These are phyloP conservation scores for Kalmanozyma brasiliensis DNA, from an alignment of 1,284 basidiomycete genomes.

Conservation along the genomic window DNA sequence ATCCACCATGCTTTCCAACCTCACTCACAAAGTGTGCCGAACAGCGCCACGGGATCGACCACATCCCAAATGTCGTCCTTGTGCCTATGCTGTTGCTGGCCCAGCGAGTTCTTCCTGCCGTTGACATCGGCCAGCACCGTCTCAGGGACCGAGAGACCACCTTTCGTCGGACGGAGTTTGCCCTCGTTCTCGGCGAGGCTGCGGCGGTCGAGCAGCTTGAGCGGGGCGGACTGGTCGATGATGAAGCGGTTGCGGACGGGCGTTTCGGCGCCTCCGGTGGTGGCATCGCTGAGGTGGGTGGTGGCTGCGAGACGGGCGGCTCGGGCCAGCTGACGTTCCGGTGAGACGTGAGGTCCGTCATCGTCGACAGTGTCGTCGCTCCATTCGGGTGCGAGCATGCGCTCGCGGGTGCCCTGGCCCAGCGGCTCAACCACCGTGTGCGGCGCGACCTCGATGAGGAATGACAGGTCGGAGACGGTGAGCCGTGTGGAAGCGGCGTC, in stretches of 20 bases:
- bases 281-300: slow-evolving; percentile 43
- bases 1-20: background rate
- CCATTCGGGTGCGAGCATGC: slow-evolving; percentile 59
- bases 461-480: slow-evolving; percentile 58
- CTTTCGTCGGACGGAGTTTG: slow-evolving; percentile 31
- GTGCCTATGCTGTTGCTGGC: slow-evolving; percentile 35
- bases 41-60: slow-evolving; percentile 61
- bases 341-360: slow-evolving; percentile 14
- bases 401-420: slow-evolving; percentile 62
- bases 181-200: slow-evolving; percentile 49
- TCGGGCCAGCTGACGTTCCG: slow-evolving; percentile 26
- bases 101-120: slow-evolving; percentile 27
- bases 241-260: slow-evolving; percentile 53
- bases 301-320: slow-evolving; percentile 47
- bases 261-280: background rate
- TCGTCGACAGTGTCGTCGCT: slow-evolving; percentile 23
- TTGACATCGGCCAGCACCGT: slow-evolving; percentile 38
- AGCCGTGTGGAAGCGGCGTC: slow-evolving; percentile 37
- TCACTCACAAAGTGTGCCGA: slow-evolving; percentile 49
- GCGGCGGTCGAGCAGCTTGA: slow-evolving; percentile 57
- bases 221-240: slow-evolving; percentile 59
- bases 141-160: slow-evolving; percentile 37
- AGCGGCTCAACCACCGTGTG: slow-evolving; percentile 64
- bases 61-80: slow-evolving; percentile 64
- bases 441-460: slow-evolving; percentile 60